Base-by-base conservation (phyloP, 2,329 filamentous ascomycete genomes). In the Diaporthe longicolla region DNA sequence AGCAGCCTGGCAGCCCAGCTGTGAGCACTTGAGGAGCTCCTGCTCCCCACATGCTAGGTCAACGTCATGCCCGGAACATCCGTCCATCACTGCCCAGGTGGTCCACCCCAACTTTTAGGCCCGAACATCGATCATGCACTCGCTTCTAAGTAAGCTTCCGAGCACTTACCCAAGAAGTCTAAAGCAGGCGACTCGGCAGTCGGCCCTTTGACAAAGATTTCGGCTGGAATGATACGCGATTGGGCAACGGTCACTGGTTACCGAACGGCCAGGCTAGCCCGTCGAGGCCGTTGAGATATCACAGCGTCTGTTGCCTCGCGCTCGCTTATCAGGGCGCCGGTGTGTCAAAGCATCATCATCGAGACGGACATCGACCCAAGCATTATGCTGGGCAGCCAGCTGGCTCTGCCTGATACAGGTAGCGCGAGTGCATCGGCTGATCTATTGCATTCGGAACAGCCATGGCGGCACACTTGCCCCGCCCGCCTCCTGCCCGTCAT, bases 311-410 rank as follows among this genome's bases (percentile, higher is more conserved):
- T 63, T 32, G 17, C 45, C 7, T 19, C 17, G 13, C 21, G 29
- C 54, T 70, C 40, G 50, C 68, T 58, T 50, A 37, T 32, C 54
- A 26, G 29, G 54, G 54, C 40, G 40, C 68, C 54, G 32, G 9
- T 48, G 37, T 70, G 54, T 58, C 68, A 58, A 59, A 37, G 68
- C 68, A 43, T 9, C 37, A 58, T 70, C 66, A 70, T 70, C 9
- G 13, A 37, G 17, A 45, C 24, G 5, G 37, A 45, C 58, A 13
- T 45, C 29, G 58, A 29, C 37, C 35, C 29, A 15, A 24, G 26
- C n/a, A 61, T 29, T 24, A 17, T 10, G 40, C 58, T 63, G 40
- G 40, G 61, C 45, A 3, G 61, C 8, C 43, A 29, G 26, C 5
- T 66, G 61, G 61, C 43, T 50, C 61, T 66, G 35, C 50, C 45